Evolutionary conservation across 805 yeast genomes (phyloP), one percentile per base, ranked within the genome.

Genomic region (Candida taoyuanica): DNA sequence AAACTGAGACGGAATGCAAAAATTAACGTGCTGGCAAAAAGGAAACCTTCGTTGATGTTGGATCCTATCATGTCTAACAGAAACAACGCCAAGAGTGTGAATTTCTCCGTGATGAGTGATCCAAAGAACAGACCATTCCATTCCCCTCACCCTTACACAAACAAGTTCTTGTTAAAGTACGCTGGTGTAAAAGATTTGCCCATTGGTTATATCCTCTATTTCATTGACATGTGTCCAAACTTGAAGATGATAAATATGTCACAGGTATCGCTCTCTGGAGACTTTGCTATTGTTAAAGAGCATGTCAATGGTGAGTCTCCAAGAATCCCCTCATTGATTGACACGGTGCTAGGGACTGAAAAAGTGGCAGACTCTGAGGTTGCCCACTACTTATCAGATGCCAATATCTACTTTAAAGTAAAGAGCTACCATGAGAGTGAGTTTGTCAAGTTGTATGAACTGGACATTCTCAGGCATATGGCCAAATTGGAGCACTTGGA

Each of bases 181-280:
- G 69, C 85, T 3, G 66, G 73, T 16, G 70, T 81, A n/a, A 76
- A 73, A 48, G 96, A 87, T 56, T 55, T 87, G 6, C 96, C 96
- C 1, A 62, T 81, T 20, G 96, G 96, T 0, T 76, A 77, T 45
- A 52, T 88, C 8, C 53, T 87, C 12, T 94, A 85, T 55, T 52
- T 86, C 26, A 53, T 87, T 27, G 71, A 70, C n/a, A 62, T 74
- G 24, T 88, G 96, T 53, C 76, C 76, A 12, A 80, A 82, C 47
- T 49, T 87, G 26, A 60, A 55, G 13, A 49, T 61, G 3, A 48
- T 87, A 17, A 70, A 87, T 49, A 57, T 87, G n/a, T 77, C 77
- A 5, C 71, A 72, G 33, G 49, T 86, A 7, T 71, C 83, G 1
- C 61, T 85, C 8, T 80, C 85, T 5, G 63, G 68, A 13, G 96